Evolutionary conservation across 139 green algal genomes (phyloP).

Genomic region (Eudorina sp.): DNA sequence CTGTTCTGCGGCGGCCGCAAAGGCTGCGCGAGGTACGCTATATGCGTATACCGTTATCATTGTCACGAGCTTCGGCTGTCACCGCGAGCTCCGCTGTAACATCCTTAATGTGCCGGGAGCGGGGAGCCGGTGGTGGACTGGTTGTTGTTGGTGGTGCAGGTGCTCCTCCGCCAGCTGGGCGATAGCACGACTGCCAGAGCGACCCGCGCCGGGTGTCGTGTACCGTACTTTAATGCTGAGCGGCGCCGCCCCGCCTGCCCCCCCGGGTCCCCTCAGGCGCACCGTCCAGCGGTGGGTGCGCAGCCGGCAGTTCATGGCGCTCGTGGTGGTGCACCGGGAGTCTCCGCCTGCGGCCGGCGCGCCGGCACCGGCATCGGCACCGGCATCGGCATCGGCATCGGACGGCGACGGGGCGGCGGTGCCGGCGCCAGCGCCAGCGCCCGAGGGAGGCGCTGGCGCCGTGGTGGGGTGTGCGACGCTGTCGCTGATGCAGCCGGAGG

Average conservation of each 20-base stretch:
- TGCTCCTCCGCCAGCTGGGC: neutral
- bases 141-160: too few relatives aligned
- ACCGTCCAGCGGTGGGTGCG: slow-evolving; percentile 38
- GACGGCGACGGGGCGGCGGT: neutral
- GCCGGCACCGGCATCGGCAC: neutral
- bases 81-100: too few relatives aligned
- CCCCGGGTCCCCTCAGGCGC: slow-evolving; percentile 10
- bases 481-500: slow-evolving; percentile 65
- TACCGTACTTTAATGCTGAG: neutral
- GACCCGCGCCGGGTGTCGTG: neutral
- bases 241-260: neutral
- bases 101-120: too few relatives aligned
- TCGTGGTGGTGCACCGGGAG: slow-evolving; percentile 25
- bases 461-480: slow-evolving; percentile 47
- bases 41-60: too few relatives aligned
- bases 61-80: too few relatives aligned
- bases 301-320: slow-evolving; percentile 36
- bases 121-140: too few relatives aligned
- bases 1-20: too few relatives aligned
- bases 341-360: too few relatives aligned
- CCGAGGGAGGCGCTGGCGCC: neutral
- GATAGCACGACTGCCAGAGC: neutral
- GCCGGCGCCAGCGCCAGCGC: too few relatives aligned
- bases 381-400: neutral
- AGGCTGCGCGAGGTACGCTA: too few relatives aligned